These are phyloP conservation scores for Platanthera guangdongensis DNA, from an alignment of 106 monocot species.

Conservation along the genomic window DNA sequence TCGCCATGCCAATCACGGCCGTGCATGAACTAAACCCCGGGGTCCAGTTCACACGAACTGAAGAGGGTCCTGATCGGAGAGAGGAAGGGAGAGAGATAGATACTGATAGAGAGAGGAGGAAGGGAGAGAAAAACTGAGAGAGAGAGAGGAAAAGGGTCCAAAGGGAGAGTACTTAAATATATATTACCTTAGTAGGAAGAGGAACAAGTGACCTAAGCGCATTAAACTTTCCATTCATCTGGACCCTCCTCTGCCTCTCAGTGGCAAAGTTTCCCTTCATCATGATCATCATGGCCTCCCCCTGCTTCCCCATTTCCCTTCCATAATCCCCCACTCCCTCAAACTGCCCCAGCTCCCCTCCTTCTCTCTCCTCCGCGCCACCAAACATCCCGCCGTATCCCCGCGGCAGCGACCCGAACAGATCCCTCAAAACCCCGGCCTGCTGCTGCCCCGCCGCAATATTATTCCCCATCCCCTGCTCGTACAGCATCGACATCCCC, in stretches of 20 bases:
- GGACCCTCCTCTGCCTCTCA: constrained; percentile 29
- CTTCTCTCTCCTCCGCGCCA: constrained; percentile 3
- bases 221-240: constrained; percentile 21
- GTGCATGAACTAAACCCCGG: too few species aligned
- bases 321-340: constrained; percentile 43
- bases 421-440: constrained; percentile 13
- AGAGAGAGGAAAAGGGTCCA: neutral
- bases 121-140: neutral
- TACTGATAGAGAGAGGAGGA: neutral
- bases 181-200: constrained; percentile 3
- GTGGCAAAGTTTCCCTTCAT: constrained; percentile 17
- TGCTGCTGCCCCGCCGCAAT: constrained; percentile 8
- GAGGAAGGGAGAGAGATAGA: neutral
- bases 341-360: constrained; percentile 11
- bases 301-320: constrained; percentile 26
- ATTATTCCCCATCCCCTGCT: constrained; percentile 17
- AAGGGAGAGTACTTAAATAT: too few species aligned
- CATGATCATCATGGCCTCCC: constrained; percentile 19
- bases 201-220: constrained; percentile 8
- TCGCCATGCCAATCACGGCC: too few species aligned
- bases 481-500: constrained; percentile 14
- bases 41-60: too few species aligned
- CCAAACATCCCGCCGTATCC: constrained; percentile 27
- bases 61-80: too few species aligned
- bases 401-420: constrained; percentile 25